Base-by-base conservation (phyloP, 129 eudicot genomes). In the Helianthus annuus region DNA sequence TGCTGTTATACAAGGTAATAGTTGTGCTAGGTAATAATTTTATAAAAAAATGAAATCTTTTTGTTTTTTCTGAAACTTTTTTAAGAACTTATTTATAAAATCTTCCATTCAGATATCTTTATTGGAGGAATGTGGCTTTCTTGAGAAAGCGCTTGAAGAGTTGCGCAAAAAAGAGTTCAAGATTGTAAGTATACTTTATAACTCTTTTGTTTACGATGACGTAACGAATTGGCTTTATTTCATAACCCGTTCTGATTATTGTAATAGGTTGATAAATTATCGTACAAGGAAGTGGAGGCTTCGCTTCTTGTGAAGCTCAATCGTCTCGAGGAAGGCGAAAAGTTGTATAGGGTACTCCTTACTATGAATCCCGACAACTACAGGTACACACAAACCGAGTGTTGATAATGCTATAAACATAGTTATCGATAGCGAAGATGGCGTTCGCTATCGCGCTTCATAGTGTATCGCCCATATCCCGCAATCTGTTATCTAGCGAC, bases 1-100 rank as follows among this genome's bases (percentile, higher is more conserved):
- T 95, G 99, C 90, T 95, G 17, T 63, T 95, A 72, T 95, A 91
- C 88, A 95, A 95, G 97, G 99, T 86, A 83, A 66, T 48, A 53
- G 51, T 13, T 68, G 55, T 78, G 69, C 48, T 70, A 51, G 64
- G 64, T 70, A 78, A 62, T 64, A 64, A 24, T 62, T 64, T 71
- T 68, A 69, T 62, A 69, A 38, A 16, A 16, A 42, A 11, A 55
- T 72, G 49, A 48, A 22, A 19, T 29, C 19, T 6, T 64, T 74
- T 51, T 13, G 29, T 65, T 54, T 56, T 53, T 4, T 42, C 39
- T 22, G 44, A 36, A 36, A 39, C 27, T 52, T 52, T 36, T 53
- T 38, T 4, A 63, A 39, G 29, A 38, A n/a, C 48, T 39, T 38
- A 38, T 63, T n/a, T 63, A 38, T 7, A 39, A 15, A 38, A 63